phyloP scores from a whole-genome alignment of 1,139 yeast species.

The Lodderomyces margitis region DNA sequence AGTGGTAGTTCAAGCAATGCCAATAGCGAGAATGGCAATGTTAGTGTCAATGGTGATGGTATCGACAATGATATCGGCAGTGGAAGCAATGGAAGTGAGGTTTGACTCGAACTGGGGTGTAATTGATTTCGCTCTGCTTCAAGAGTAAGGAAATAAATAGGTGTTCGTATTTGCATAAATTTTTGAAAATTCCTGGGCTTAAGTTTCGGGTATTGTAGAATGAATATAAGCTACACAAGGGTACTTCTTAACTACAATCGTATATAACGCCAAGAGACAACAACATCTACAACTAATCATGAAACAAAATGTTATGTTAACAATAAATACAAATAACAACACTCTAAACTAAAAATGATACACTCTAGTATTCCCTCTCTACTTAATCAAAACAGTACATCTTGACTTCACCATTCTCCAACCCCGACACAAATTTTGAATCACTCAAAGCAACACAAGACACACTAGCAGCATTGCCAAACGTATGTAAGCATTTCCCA shows the following conservation, averaged over 20 bases:
- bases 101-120: background rate
- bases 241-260: background rate
- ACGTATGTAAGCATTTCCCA: conserved; percentile 92
- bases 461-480: conserved; percentile 72
- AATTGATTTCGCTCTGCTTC: no score
- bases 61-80: background rate
- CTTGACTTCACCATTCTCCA: conserved; percentile 81
- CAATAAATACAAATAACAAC: conserved; percentile 1
- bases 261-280: no score
- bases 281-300: no score
- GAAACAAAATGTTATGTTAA: no score
- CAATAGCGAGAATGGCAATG: conserved; percentile 2
- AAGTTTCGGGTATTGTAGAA: background rate
- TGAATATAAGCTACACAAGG: background rate
- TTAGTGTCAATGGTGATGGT: background rate
- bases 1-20: conserved; percentile 3
- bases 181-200: background rate
- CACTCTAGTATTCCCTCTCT: background rate
- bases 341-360: background rate
- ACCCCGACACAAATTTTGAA: conserved; percentile 84
- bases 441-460: conserved; percentile 89
- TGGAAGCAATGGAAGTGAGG: background rate
- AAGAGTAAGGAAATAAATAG: no score
- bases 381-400: conserved; percentile 70
- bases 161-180: background rate